Evolutionary conservation across 441 rosid genomes (phyloP).

Genomic region (Populus hybrid): DNA sequence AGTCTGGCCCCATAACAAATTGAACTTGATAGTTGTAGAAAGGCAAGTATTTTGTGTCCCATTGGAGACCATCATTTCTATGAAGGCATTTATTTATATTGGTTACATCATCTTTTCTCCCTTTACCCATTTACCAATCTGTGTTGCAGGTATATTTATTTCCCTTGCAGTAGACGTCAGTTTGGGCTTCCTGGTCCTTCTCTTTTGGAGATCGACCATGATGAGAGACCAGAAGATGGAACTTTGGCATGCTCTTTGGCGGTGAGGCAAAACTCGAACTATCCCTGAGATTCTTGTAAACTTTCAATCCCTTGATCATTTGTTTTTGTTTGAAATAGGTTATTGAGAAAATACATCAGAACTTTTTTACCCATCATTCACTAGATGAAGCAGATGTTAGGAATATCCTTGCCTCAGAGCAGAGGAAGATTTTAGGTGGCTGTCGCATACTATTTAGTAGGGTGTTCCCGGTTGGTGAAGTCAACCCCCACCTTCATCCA

Average conservation of each 20-base stretch:
- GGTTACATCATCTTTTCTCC: background rate
- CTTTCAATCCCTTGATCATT: slow-evolving; percentile 2
- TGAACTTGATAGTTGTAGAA: slow-evolving; percentile 91
- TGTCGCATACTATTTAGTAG: slow-evolving; percentile 91
- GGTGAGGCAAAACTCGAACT: slow-evolving; percentile 48
- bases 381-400: slow-evolving; percentile 87
- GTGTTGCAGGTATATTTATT: slow-evolving; percentile 80
- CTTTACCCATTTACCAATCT: slow-evolving; percentile 3
- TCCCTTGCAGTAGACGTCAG: slow-evolving; percentile 95
- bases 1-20: slow-evolving; percentile 94
- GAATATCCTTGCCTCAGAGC: slow-evolving; percentile 80
- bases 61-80: background rate
- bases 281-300: background rate
- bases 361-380: slow-evolving; percentile 64
- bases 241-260: slow-evolving; percentile 88
- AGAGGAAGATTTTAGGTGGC: slow-evolving; percentile 78
- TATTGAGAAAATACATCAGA: slow-evolving; percentile 76
- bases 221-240: slow-evolving; percentile 96
- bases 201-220: slow-evolving; percentile 96
- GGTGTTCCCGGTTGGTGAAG: slow-evolving; percentile 91
- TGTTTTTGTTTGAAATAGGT: slow-evolving; percentile 49
- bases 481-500: slow-evolving; percentile 88
- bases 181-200: slow-evolving; percentile 97
- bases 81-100: background rate
- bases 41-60: slow-evolving; percentile 38